These are phyloP conservation scores for Phytopythium chamaehyphon DNA, from an alignment of 352 stramenopile species.

Conservation along the genomic window DNA sequence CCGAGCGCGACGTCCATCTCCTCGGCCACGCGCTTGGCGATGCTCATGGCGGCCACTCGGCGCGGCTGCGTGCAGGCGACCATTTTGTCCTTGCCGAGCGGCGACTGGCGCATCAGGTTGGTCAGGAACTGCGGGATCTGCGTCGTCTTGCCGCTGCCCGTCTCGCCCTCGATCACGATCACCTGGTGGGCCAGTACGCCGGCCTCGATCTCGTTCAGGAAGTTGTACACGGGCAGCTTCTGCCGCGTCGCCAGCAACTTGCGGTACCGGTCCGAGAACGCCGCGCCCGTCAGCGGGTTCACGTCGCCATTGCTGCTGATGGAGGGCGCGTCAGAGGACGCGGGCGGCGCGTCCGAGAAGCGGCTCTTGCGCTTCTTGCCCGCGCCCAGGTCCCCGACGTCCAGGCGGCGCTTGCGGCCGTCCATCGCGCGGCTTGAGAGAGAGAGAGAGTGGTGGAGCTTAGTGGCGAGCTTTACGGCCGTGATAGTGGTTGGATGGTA, in stretches of 20 bases:
- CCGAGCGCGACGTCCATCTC: conserved; percentile 98
- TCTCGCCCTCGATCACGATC: conserved; percentile 95
- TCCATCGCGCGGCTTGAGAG: conserved; percentile 25
- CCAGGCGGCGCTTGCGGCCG: conserved; percentile 63
- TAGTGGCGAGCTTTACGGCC: no score
- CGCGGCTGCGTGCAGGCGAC: conserved; percentile 97
- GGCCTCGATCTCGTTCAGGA: conserved; percentile 95
- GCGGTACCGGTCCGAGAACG: conserved; percentile 91
- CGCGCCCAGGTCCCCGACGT: conserved; percentile 42
- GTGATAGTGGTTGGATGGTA: no score
- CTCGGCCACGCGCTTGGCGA: conserved; percentile 97
- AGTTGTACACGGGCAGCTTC: conserved; percentile 97
- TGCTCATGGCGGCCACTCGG: conserved; percentile 97
- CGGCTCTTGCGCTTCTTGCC: conserved; percentile 66
- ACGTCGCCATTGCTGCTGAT: neutral
- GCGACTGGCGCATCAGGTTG: conserved; percentile 51
- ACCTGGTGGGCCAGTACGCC: conserved; percentile 94
- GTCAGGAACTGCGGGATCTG: conserved; percentile 90
- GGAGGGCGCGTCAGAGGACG: neutral
- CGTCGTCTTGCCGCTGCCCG: conserved; percentile 89
- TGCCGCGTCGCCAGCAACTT: conserved; percentile 92
- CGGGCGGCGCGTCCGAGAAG: conserved; percentile 60
- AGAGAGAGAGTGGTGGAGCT: neutral
- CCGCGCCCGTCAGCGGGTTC: conserved; percentile 90
- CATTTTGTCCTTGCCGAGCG: conserved; percentile 67